phyloP scores from a whole-genome alignment of 495 filamentous ascomycete genomes.

The Neurospora terricola region DNA sequence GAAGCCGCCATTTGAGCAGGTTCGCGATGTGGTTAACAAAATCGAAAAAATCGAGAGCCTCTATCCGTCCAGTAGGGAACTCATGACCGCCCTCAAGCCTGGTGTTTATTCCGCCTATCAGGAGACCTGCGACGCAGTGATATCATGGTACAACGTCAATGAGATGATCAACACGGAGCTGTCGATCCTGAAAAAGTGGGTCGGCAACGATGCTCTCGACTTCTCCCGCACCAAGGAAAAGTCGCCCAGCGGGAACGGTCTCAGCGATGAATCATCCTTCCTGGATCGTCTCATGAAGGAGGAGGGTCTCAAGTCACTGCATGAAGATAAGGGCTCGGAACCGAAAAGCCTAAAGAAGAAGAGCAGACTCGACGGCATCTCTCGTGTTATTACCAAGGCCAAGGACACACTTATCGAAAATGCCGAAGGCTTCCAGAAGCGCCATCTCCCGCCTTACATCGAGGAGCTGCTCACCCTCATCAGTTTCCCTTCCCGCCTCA shows the following conservation, averaged over 20 bases:
- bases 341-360: conserved; percentile 39
- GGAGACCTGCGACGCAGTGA: conserved; percentile 74
- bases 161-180: conserved; percentile 93
- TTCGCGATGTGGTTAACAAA: conserved; percentile 76
- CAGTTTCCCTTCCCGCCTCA: conserved; percentile 90
- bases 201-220: conserved; percentile 90
- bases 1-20: conserved; percentile 75
- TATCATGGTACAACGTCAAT: conserved; percentile 97
- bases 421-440: conserved; percentile 71
- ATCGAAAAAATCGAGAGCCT: conserved; percentile 79
- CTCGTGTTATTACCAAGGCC: conserved; percentile 79
- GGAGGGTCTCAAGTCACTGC: conserved; percentile 84
- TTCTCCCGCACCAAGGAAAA: conserved; percentile 58
- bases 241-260: conserved; percentile 47
- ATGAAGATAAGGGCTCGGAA: conserved; percentile 50
- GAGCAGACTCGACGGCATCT: conserved; percentile 78
- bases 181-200: conserved; percentile 84
- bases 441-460: conserved; percentile 92
- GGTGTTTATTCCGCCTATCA: conserved; percentile 63
- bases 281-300: conserved; percentile 97
- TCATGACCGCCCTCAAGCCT: conserved; percentile 61
- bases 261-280: conserved; percentile 84
- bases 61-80: conserved; percentile 67
- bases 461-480: conserved; percentile 92
- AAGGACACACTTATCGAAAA: conserved; percentile 87